Evolutionary conservation across 2,329 filamentous ascomycete species (phyloP).

Genomic region (Stemphylium lycopersici): DNA sequence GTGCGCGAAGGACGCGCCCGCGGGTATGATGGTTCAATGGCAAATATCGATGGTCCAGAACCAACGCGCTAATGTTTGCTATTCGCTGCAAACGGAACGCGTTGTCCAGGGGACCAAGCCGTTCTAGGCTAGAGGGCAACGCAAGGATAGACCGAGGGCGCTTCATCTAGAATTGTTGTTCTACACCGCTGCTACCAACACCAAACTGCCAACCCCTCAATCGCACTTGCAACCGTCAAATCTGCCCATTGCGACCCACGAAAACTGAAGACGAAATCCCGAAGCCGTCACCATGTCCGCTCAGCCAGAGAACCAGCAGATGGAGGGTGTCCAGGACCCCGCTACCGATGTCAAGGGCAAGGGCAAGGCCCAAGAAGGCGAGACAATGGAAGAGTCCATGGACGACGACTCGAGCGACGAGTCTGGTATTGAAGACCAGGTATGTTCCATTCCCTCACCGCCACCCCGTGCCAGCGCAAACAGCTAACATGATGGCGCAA

Average conservation of each 20-base stretch:
- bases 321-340: constrained; percentile 50
- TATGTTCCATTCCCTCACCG: constrained; percentile 46
- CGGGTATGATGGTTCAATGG: too few relatives aligned
- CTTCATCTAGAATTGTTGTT: constrained; percentile 30
- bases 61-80: constrained; percentile 21
- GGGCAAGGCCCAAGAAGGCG: constrained; percentile 73
- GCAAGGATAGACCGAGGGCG: constrained; percentile 22
- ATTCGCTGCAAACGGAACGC: constrained; percentile 17
- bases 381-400: constrained; percentile 76
- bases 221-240: constrained; percentile 10
- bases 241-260: constrained; percentile 5
- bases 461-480: constrained; percentile 17
- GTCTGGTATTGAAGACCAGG: constrained; percentile 65
- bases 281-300: constrained; percentile 38
- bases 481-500: constrained; percentile 30
- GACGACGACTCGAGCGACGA: constrained; percentile 72
- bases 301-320: constrained; percentile 43
- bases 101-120: constrained; percentile 11
- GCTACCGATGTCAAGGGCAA: constrained; percentile 75
- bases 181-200: constrained; percentile 32
- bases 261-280: constrained; percentile 1
- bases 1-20: too few relatives aligned
- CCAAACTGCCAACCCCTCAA: constrained; percentile 19
- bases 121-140: constrained; percentile 10
- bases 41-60: not conserved